These are phyloP conservation scores for Scedosporium apiospermum DNA, from an alignment of 2,329 filamentous ascomycete species.

Conservation along the genomic window DNA sequence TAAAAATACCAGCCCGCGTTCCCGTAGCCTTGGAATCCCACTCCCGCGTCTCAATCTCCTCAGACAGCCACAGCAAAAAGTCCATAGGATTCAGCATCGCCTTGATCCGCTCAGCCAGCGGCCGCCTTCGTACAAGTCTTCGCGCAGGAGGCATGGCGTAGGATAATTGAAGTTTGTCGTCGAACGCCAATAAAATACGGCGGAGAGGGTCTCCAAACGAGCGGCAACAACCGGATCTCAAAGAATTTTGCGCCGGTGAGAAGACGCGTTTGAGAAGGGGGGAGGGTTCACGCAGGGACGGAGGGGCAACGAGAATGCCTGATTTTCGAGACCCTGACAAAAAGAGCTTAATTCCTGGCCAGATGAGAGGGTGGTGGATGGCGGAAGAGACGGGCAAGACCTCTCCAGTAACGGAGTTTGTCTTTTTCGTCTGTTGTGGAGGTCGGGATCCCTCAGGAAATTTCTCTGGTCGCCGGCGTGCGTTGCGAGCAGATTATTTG, in stretches of 20 bases:
- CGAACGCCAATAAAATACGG: neutral
- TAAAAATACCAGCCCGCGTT: slow-evolving; percentile 60
- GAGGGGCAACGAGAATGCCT: neutral
- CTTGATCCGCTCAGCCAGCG: slow-evolving; percentile 71
- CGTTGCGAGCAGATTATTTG: neutral
- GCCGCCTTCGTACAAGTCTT: slow-evolving; percentile 70
- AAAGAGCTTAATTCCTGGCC: neutral
- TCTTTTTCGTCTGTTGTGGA: neutral
- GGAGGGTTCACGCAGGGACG: too few relatives aligned
- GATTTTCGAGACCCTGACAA: neutral
- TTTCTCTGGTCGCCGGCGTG: neutral
- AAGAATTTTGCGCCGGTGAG: too few relatives aligned
- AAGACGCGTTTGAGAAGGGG: too few relatives aligned
- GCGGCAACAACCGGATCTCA: neutral
- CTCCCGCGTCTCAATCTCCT: slow-evolving; percentile 84
- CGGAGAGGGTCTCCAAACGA: neutral
- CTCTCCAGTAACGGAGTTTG: neutral
- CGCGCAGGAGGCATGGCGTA: slow-evolving; percentile 30
- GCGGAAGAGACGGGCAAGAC: neutral
- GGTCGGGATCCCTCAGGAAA: neutral
- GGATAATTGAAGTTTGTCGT: neutral
- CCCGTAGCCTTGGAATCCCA: slow-evolving; percentile 79
- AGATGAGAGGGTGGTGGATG: neutral
- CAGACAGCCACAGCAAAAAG: slow-evolving; percentile 80
- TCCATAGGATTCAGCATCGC: slow-evolving; percentile 79